Percentiles rank a stretch among this genome's conserved stretches.
Evolutionary conservation across 2,329 filamentous ascomycete species (phyloP).

Genomic region (Dothiorella sarmentorum): DNA sequence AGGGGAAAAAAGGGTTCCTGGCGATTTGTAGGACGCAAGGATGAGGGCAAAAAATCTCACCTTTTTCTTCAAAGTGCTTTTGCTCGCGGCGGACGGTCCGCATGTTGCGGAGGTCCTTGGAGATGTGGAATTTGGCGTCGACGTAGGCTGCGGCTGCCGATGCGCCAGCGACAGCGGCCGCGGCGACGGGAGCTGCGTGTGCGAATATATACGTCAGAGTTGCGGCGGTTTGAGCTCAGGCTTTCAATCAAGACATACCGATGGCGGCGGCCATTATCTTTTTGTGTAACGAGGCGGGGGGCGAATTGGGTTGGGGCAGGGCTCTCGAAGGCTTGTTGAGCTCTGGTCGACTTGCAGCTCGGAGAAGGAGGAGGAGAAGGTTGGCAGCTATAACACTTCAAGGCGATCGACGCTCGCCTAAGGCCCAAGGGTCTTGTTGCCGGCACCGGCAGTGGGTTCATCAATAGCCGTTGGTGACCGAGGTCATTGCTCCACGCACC

Average conservation of each 20-base stretch:
- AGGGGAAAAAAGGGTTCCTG: conserved; percentile 33
- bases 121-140: conserved; percentile 66
- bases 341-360: too few species aligned
- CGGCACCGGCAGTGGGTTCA: background rate
- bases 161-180: conserved; percentile 24
- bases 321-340: too few species aligned
- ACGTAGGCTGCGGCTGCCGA: conserved; percentile 56
- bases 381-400: background rate
- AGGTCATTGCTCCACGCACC: background rate
- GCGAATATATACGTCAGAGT: background rate
- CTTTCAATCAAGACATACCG: background rate
- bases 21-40: conserved; percentile 29
- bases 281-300: background rate
- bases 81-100: background rate
- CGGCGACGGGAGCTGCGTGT: conserved; percentile 1
- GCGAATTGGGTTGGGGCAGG: background rate
- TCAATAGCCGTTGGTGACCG: conserved; percentile 11
- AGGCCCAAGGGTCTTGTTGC: background rate
- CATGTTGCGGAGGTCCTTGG: conserved; percentile 49
- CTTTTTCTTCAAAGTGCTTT: conserved; percentile 1
- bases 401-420: background rate
- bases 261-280: background rate
- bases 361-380: background rate
- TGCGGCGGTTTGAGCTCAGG: background rate
- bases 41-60: background rate